Base-by-base conservation (phyloP, 208 protist genomes). In the Paratrypanosoma confusum region DNA sequence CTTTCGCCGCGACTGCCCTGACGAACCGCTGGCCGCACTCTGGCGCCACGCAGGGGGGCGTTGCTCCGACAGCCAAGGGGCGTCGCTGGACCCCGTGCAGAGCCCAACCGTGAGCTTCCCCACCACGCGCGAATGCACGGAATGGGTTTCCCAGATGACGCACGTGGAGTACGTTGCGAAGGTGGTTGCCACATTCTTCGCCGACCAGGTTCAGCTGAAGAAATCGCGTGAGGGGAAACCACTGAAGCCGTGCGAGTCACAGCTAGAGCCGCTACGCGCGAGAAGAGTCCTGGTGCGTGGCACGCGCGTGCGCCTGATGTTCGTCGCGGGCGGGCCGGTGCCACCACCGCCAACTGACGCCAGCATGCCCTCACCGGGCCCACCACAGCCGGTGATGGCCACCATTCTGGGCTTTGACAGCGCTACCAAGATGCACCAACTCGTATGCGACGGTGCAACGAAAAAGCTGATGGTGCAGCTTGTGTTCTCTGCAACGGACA, bases 321-420 rank as follows among this genome's bases (percentile, higher is more conserved):
- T 13, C 10, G 17, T 23, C 6, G 13, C 33, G 33, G 6, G 16
- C 4, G 3, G 22, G 6, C 22, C 24, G 33, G 11, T 10, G 5
- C n/a, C 42, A 37, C 13, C 29, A n/a, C 29, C 13, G 29, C 10
- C 32, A 45, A 24, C 43, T 77, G 41, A 45, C 50, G 16, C 49
- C 51, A 6, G 21, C 31, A 7, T 8, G 18, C 13, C 10, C 8
- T 40, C 13, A 16, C 16, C 8, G 16, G 36, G 13, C 18, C 36
- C 8, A 20, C 36, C 13, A 40, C 36, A 10, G 16, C 8, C 36
- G 36, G 13, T 40, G 13, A 21, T 40, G 36, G 16, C 10, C 13
- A 18, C 10, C 13, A 41, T 87, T 26, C 34, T 76, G 13, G 78
- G 78, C 24, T 76, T 77, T 48, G 64, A 87, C 48, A 61, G 63